Conservation (phyloP, 2,329 filamentous ascomycete species). For the Phoma sp. region DNA sequence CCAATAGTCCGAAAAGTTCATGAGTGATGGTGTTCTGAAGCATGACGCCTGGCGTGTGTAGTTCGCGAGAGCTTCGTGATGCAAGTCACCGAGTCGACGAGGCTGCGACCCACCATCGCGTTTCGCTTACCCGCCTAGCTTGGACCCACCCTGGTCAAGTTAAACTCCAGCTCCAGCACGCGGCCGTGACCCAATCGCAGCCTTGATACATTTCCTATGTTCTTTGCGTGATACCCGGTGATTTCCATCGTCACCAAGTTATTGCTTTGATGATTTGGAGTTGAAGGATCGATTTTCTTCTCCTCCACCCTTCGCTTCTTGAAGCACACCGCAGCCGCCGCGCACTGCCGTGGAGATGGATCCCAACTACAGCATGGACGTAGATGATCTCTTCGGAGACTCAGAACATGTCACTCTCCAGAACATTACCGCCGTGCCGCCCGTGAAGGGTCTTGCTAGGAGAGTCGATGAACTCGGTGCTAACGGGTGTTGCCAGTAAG, state of each 20-base stretch:
- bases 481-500: conserved; percentile 83
- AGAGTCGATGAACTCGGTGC: conserved; percentile 78
- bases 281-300: background rate
- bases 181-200: conserved; percentile 14
- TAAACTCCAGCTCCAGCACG: conserved; percentile 21
- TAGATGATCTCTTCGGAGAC: conserved; percentile 58
- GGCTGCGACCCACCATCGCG: conserved; percentile 14
- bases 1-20: background rate
- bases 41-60: conserved; percentile 10
- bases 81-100: conserved; percentile 15
- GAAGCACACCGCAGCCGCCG: conserved; percentile 4
- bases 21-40: background rate
- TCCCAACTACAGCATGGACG: conserved; percentile 48
- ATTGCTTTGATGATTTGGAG: conserved; percentile 6
- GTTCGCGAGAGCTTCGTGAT: conserved; percentile 21
- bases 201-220: conserved; percentile 16
- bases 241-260: conserved; percentile 3
- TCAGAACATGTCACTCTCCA: conserved; percentile 66
- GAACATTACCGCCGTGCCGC: conserved; percentile 61
- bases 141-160: conserved; percentile 21
- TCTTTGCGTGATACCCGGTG: conserved; percentile 33
- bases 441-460: conserved; percentile 72
- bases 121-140: conserved; percentile 18
- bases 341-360: conserved; percentile 62
- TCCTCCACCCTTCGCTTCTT: background rate